Base-by-base conservation (phyloP, 2,329 filamentous ascomycete genomes). In the Talaromyces verruculosus region DNA sequence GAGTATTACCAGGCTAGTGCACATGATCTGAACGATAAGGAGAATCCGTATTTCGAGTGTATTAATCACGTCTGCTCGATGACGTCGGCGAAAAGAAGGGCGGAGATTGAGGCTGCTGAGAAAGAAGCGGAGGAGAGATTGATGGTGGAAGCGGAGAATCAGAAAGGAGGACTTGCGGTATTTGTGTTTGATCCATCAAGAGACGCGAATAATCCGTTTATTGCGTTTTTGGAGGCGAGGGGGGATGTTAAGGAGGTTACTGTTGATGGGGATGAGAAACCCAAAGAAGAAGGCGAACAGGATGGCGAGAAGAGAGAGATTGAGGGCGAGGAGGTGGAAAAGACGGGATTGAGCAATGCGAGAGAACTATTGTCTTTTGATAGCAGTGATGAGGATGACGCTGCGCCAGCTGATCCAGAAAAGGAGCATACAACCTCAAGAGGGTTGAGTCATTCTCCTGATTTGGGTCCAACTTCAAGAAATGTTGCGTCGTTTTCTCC, bases 1-100 rank as follows among this genome's bases (percentile, higher is more conserved):
- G 79, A 81, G 64, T 80, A 81, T 65, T 80, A 78, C 61, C 80
- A 81, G 69, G 81, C 80, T 4, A 80, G 79, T 68, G 77, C 79
- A 1, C 76, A 82, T 67, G 80, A 82, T 53, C 68, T 79, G n/a
- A 75, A 80, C 62, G 80, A 75, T 59, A 57, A 11, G 13, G 72
- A 74, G 19, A 73, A 70, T 7, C 76, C 78, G 0, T 82, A 78
- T 67, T 82, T 82, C 58, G 77, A 81, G 66, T 82, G 80, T 61
- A 63, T 75, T 15, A 79, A 80, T 59, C 81, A 82, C 68, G 71
- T 77, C 19, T 81, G 79, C 62, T 78, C 76, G 0, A 72, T 79
- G 19, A 78, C 77, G 1, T 53, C 65, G 2, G 41, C 60, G 28
- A 66, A 63, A 11, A 6, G 53, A 5, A 17, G 35, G 22, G 65